Percentiles rank a stretch among this genome's conserved stretches.
Evolutionary conservation across 805 yeast genomes (phyloP).

Genomic region (Candida schatavii): DNA sequence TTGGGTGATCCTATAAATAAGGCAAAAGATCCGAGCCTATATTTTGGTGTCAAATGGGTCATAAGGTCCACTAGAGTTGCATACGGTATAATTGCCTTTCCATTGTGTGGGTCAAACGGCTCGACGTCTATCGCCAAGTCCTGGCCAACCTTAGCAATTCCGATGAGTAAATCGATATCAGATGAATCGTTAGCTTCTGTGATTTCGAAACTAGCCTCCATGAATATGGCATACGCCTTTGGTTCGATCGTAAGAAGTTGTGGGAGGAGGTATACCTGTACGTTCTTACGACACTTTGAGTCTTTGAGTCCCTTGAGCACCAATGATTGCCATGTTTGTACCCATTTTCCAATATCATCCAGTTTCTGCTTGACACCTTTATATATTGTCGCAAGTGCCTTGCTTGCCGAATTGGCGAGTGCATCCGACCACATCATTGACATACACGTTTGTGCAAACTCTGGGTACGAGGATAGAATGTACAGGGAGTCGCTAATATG

Average conservation of each 20-base stretch:
- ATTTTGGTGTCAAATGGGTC: conserved; percentile 39
- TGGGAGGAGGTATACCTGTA: conserved; percentile 62
- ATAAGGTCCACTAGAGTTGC: conserved; percentile 26
- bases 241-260: conserved; percentile 54
- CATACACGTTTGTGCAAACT: conserved; percentile 48
- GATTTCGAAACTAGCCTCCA: conserved; percentile 15
- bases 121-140: conserved; percentile 51
- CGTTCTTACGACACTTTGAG: conserved; percentile 38
- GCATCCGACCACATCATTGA: conserved; percentile 53
- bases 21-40: conserved; percentile 57
- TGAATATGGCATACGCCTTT: conserved; percentile 38
- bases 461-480: conserved; percentile 44
- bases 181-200: conserved; percentile 13
- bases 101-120: conserved; percentile 37
- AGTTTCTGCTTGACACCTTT: conserved; percentile 20
- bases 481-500: conserved; percentile 42
- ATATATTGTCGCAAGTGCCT: conserved; percentile 41
- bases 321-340: conserved; percentile 47
- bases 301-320: conserved; percentile 34
- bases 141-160: conserved; percentile 63
- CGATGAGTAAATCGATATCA: conserved; percentile 43
- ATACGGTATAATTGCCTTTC: conserved; percentile 26
- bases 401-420: conserved; percentile 66
- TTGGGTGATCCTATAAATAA: conserved; percentile 60
- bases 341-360: conserved; percentile 42